Conservation (phyloP, 225 moss, liverwort and hornwort genomes). For the Ulota crispa region DNA sequence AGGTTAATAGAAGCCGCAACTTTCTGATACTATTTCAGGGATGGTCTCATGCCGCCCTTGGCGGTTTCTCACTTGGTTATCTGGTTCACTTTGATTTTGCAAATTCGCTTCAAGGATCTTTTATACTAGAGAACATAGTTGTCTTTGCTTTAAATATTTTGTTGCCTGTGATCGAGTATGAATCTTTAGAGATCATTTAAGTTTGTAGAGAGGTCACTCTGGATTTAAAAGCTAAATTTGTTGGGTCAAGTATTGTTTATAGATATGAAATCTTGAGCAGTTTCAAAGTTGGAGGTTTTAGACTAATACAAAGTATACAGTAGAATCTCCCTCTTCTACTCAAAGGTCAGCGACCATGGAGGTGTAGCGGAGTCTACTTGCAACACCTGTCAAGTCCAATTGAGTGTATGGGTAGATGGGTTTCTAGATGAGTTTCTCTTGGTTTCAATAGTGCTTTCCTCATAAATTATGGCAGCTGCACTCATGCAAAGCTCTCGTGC, state of each 20-base stretch:
- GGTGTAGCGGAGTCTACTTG: background rate
- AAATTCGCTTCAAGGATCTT: background rate
- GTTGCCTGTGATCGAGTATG: background rate
- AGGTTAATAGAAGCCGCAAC: slow-evolving; percentile 54
- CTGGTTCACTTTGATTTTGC: background rate
- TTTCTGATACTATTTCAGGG: slow-evolving; percentile 27
- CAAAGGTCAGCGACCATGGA: background rate
- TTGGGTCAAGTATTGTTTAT: background rate
- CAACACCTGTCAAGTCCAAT: background rate
- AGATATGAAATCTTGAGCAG: background rate
- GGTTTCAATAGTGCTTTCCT: background rate
- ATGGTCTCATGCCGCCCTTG: background rate
- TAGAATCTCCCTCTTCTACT: background rate
- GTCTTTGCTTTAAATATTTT: background rate
- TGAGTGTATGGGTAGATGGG: background rate
- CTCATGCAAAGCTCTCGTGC: background rate
- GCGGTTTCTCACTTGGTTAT: background rate
- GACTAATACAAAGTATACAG: background rate
- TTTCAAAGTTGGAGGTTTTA: background rate
- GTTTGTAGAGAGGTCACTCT: background rate
- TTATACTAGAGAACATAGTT: background rate
- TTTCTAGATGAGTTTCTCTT: background rate
- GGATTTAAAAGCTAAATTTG: background rate
- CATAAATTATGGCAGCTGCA: background rate
- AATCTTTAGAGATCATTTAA: background rate